Percentiles rank a stretch among this genome's conserved stretches.
phyloP scores from a whole-genome alignment of 306 rosid species.

The Mimosa pudica region DNA sequence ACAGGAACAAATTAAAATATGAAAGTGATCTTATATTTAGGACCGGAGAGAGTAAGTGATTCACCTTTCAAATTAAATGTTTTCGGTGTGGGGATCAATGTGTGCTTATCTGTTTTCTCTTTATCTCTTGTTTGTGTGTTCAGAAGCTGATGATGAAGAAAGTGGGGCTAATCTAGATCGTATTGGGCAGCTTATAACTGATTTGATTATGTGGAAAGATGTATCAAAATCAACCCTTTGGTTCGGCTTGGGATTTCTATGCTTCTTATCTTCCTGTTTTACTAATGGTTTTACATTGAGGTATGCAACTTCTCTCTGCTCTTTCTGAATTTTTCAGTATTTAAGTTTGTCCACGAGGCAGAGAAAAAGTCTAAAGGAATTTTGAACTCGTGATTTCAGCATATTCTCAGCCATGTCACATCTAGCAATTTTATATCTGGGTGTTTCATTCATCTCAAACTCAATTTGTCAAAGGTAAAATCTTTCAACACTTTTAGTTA shows the following conservation, averaged over 20 bases:
- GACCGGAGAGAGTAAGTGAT: not conserved
- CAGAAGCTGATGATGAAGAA: slow-evolving; percentile 57
- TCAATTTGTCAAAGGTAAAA: slow-evolving; percentile 69
- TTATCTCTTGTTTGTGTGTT: not conserved
- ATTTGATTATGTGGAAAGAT: slow-evolving; percentile 88
- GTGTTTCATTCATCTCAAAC: slow-evolving; percentile 70
- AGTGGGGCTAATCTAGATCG: slow-evolving; percentile 53
- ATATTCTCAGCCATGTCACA: slow-evolving; percentile 69
- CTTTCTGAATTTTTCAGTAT: not conserved
- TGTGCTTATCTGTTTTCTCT: not conserved
- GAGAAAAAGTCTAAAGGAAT: slow-evolving; percentile 16
- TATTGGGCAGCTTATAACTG: slow-evolving; percentile 56
- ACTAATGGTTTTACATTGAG: slow-evolving; percentile 64
- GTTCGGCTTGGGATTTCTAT: slow-evolving; percentile 78
- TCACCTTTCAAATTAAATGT: slow-evolving; percentile 3
- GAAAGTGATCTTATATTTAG: too few relatives aligned
- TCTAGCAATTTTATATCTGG: slow-evolving; percentile 62
- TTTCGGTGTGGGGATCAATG: not conserved
- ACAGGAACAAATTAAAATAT: too few relatives aligned
- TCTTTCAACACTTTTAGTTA: slow-evolving; percentile 1
- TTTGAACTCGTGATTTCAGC: slow-evolving; percentile 46
- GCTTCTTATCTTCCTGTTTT: slow-evolving; percentile 70
- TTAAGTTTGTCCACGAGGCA: not conserved
- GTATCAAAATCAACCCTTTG: slow-evolving; percentile 74
- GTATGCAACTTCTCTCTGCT: slow-evolving; percentile 36